Base-by-base conservation (phyloP, 1,284 basidiomycete genomes). In the Peniophora sp. region DNA sequence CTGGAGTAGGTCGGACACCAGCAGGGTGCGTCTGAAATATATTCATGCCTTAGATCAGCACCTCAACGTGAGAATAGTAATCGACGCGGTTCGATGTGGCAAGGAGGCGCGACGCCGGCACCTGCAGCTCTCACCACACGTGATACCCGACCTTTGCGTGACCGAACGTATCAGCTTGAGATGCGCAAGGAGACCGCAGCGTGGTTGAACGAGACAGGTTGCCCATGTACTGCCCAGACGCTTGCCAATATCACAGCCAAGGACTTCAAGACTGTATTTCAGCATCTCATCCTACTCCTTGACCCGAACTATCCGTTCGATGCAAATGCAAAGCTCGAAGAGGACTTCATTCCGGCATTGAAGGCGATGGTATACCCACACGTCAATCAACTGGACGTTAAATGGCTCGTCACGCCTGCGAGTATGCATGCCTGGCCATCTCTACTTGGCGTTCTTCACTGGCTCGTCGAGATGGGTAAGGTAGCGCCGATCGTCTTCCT, bases 381-480 rank as follows among this genome's bases (percentile, higher is more conserved):
- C 52, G 73, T 81, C 6, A 76, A 83, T 47, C 73, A 79, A 49
- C 75, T 94, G 6, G 86, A 91, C 57, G 80, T 82, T 48, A 92
- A 88, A 53, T 89, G 86, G 74, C 67, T 96, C n/a, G 82, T 82
- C 3, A 85, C 91, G 1, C 88, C 91, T 0, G 91, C 88, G 0
- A 86, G 84, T 52, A 83, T 86, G 70, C 86, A 89, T 64, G 83
- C 85, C 15, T 95, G 92, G 93, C 88, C 89, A 0, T 70, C 78
- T 14, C 64, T 94, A 15, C 69, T 94, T 15, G 92, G 87, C 18
- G 86, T 90, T 62, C 63, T 96, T 45, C 86, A 92, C 64, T 96
- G 92, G 93, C 69, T 96, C 14, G 85, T 87, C 1, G 87, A 92
- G 57, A 66, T 91, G 55, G 83, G 83, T 60, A 85, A 83, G 70